These are phyloP conservation scores for Amauroascus verrucosus DNA, from an alignment of 2,329 filamentous ascomycete species.

Conservation along the genomic window DNA sequence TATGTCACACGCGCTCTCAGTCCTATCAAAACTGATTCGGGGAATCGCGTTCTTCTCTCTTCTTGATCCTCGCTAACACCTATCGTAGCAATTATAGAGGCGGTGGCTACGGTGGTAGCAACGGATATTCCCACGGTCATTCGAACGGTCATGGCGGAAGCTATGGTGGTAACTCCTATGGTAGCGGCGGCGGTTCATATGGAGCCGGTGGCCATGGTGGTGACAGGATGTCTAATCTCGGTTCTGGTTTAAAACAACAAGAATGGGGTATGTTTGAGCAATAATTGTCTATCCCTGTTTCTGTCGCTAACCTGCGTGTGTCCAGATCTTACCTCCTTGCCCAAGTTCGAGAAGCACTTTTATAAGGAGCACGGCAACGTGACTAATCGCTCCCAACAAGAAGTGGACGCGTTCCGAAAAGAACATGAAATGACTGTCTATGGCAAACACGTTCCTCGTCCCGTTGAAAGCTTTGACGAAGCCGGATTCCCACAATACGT, in stretches of 20 bases:
- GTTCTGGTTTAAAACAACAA: constrained; percentile 76
- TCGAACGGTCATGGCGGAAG: constrained; percentile 37
- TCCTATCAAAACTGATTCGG: neutral
- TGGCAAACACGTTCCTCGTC: constrained; percentile 74
- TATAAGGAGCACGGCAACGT: constrained; percentile 92
- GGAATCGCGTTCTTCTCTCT: neutral
- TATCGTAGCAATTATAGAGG: constrained; percentile 20
- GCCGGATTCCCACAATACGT: constrained; percentile 95
- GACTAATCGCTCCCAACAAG: constrained; percentile 58
- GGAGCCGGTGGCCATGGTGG: constrained; percentile 50
- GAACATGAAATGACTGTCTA: constrained; percentile 75
- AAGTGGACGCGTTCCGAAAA: constrained; percentile 80
- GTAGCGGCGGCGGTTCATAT: constrained; percentile 32
- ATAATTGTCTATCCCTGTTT: constrained; percentile 3
- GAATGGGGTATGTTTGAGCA: constrained; percentile 66
- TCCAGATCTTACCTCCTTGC: constrained; percentile 62
- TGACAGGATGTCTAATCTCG: constrained; percentile 89
- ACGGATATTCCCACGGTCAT: constrained; percentile 39
- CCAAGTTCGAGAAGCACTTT: constrained; percentile 98
- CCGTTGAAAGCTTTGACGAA: constrained; percentile 94
- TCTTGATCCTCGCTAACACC: constrained; percentile 12
- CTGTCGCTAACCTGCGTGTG: constrained; percentile 20
- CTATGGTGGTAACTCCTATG: constrained; percentile 32
- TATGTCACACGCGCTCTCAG: neutral
- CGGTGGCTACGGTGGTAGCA: constrained; percentile 16